Evolutionary conservation across 371 early-diverging fungal genomes (phyloP), one percentile per base, ranked within the genome.

Genomic region (Mortierella sp.): DNA sequence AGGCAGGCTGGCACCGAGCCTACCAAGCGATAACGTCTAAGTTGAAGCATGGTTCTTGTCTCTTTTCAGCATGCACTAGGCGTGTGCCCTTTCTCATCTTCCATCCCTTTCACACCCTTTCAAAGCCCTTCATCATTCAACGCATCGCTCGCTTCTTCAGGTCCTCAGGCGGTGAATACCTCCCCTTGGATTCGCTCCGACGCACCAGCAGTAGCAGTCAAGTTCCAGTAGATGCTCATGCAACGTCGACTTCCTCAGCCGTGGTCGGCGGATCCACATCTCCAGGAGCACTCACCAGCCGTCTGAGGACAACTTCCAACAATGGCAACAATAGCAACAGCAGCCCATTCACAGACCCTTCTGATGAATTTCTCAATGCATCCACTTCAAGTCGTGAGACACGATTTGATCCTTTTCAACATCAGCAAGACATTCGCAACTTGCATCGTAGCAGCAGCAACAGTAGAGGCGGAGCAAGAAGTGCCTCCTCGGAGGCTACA

Each of bases 401-500:
- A 49, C 66, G 12, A 14, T 51, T 66, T 60, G 75, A 79, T 51
- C 79, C 74, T 26, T 79, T 73, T 32, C 57, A 63, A 51, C 64
- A 71, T 2, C 79, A 79, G 40, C 68, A 74, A 52, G 70, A 70
- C 30, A 22, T 64, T n/a, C 79, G 79, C 39, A 58, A 73, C 43
- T 43, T 67, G 10, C 64, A 79, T 55, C 66, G 79, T 6, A 16
- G 52, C 32, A 20, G 28, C 49, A 61, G 30, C 30, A 30, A 4
- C 30, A 30, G 30, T 30, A 30, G 6, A 20, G n/a, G n/a, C 16
- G 49, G 49, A 20, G n/a, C 26, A 16, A 40, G 68, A 63, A 22
- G 24, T 26, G 43, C 3, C n/a, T 24, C 62, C 8, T 67, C 87
- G 45, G 84, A 85, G 64, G 81, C 88, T 54, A 89, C 88, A 37